A percentile compares a stretch with the other conserved stretches of the same genome.
Conservation (phyloP, 73 alveolate genomes). For the Paramecium caudatum region DNA sequence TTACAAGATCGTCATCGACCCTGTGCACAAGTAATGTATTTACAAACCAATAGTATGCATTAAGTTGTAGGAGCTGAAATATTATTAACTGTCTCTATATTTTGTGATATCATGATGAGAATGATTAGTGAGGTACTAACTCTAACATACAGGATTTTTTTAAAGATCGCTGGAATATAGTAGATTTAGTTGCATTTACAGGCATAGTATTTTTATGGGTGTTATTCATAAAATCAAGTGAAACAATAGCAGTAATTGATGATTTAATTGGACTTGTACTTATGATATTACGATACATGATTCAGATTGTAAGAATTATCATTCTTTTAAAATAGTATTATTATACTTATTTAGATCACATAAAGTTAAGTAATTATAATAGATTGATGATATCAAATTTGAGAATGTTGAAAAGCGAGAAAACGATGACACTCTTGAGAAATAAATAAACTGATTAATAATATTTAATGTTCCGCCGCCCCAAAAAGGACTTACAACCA, state of each 20-base stretch:
- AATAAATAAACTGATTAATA: background rate
- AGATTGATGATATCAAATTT: slow-evolving; percentile 32
- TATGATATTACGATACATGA: background rate
- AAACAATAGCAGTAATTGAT: background rate
- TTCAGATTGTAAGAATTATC: background rate
- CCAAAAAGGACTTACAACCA: too few relatives aligned
- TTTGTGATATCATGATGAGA: background rate
- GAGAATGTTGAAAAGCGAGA: background rate
- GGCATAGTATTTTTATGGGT: too few relatives aligned
- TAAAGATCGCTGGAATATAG: slow-evolving; percentile 24
- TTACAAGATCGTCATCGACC: slow-evolving; percentile 26
- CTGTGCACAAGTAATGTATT: slow-evolving; percentile 16
- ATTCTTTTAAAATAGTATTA: slow-evolving; percentile 8
- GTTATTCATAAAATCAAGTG: too few relatives aligned
- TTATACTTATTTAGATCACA: background rate
- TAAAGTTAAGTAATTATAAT: slow-evolving; percentile 13
- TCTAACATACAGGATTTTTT: too few relatives aligned
- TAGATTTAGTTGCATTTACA: too few relatives aligned
- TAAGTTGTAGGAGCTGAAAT: slow-evolving; percentile 27
- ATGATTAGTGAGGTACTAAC: background rate
- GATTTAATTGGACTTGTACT: slow-evolving; percentile 5
- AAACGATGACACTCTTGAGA: background rate
- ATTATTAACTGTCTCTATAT: background rate
- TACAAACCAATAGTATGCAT: slow-evolving; percentile 15
- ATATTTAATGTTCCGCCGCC: too few relatives aligned